Percentiles rank a stretch among this genome's conserved stretches.
Conservation (phyloP, 345 rosid genomes). For the Dipteronia sinensis region DNA sequence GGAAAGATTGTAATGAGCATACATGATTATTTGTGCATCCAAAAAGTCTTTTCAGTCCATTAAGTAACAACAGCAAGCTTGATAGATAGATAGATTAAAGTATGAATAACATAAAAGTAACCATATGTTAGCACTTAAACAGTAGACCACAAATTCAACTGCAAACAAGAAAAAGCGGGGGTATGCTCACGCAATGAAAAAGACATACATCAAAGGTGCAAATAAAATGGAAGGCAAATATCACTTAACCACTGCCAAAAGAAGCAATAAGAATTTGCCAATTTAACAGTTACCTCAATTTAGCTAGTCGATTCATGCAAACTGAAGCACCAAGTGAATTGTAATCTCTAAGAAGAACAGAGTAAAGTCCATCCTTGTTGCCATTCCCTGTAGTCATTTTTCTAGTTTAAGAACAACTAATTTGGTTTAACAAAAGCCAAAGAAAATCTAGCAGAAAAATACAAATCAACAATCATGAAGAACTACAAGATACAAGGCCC, state of each 20-base stretch:
- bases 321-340: constrained; percentile 85
- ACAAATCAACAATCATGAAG: background rate
- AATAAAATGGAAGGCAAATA: background rate
- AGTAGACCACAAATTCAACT: background rate
- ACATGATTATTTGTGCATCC: background rate
- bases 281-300: constrained; percentile 64
- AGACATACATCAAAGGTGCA: background rate
- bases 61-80: background rate
- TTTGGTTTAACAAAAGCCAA: constrained; percentile 6
- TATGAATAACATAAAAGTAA: background rate
- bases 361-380: constrained; percentile 91
- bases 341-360: constrained; percentile 94
- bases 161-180: background rate
- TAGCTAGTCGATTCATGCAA: constrained; percentile 98
- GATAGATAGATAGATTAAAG: background rate
- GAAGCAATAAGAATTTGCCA: background rate
- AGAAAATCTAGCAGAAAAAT: constrained; percentile 4
- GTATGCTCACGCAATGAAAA: background rate
- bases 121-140: background rate
- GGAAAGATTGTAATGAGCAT: background rate
- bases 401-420: constrained; percentile 14
- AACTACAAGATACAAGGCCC: background rate
- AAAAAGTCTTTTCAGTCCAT: background rate
- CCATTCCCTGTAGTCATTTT: constrained; percentile 74
- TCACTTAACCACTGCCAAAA: constrained; percentile 1